These are phyloP conservation scores for Trichoderma arundinaceum DNA, from an alignment of 2,329 filamentous ascomycete species.

Conservation along the genomic window DNA sequence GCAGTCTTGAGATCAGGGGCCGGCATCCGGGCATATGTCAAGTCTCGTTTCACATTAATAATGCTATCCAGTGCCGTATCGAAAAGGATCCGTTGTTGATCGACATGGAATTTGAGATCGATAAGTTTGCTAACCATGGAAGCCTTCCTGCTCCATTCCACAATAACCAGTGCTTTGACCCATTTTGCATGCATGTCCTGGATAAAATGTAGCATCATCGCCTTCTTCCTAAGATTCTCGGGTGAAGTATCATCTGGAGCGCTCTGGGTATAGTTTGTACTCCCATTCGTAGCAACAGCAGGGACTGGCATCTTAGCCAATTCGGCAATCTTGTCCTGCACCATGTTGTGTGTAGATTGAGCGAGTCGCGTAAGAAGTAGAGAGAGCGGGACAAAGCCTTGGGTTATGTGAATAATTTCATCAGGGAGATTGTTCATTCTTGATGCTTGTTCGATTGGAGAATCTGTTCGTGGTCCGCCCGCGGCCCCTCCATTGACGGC, in stretches of 20 bases:
- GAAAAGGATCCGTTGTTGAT: slow-evolving; percentile 66
- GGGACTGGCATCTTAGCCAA: slow-evolving; percentile 72
- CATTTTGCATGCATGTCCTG: slow-evolving; percentile 83
- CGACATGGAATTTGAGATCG: slow-evolving; percentile 79
- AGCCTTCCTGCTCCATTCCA: slow-evolving; percentile 84
- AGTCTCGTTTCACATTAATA: slow-evolving; percentile 73
- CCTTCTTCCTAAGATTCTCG: slow-evolving; percentile 78
- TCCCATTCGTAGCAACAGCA: slow-evolving; percentile 57
- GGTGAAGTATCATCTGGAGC: slow-evolving; percentile 61
- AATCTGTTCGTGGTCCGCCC: slow-evolving; percentile 34
- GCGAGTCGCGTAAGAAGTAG: slow-evolving; percentile 77
- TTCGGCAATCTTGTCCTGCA: slow-evolving; percentile 72
- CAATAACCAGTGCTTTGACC: slow-evolving; percentile 89
- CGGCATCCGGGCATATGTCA: slow-evolving; percentile 75
- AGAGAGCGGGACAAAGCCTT: slow-evolving; percentile 77
- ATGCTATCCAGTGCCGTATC: slow-evolving; percentile 65
- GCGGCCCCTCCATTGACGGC: slow-evolving; percentile 42
- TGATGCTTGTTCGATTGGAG: slow-evolving; percentile 36
- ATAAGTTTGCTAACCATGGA: slow-evolving; percentile 84
- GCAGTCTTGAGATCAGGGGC: slow-evolving; percentile 93
- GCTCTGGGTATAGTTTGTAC: slow-evolving; percentile 42
- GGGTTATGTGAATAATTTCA: slow-evolving; percentile 72
- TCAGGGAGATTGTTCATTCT: slow-evolving; percentile 65
- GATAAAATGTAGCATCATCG: slow-evolving; percentile 74
- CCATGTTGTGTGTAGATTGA: slow-evolving; percentile 80